Evolutionary conservation across 495 filamentous ascomycete genomes (phyloP), one percentile per base, ranked within the genome.

Genomic region (Trypethelium eluteriae): DNA sequence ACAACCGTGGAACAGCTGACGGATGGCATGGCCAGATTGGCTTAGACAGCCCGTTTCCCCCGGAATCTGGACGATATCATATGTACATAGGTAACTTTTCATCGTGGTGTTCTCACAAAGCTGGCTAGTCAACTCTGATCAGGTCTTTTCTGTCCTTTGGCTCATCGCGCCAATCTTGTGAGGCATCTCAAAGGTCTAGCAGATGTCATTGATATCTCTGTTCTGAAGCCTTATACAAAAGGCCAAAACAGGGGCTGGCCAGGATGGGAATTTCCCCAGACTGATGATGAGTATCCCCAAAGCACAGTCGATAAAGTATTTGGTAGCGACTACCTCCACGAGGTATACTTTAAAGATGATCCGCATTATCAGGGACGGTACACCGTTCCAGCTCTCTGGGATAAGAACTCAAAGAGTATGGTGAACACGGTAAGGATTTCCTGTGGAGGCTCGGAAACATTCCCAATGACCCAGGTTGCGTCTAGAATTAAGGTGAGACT

Each of bases 351-450:
- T 71, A 76, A 74, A 12, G 79, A 77, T 2, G 82, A 84, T 68
- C 68, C 70, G 41, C 76, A 77, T 0, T 86, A 84, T 67, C 77
- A 82, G 64, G 83, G 83, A 0, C 70, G 80, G 49, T 84, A 84
- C 67, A 78, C 74, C 6, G 83, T 86, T n/a, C 82, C 83, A 0
- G 47, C 82, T n/a, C 73, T 86, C 2, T 86, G 82, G 83, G 83
- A 84, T 70, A 81, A 76, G 72, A 79, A 82, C 72, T 73, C 71
- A 1, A 68, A 73, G 6, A 79, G 73, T 7, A 78, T 79, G 1
- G 82, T 86, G 47, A 81, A 80, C 64, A 85, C 84, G 75, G 74
- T 76, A 59, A 35, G 71, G 3, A 14, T 35, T 36, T 59, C 53
- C 36, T 59, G 10, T 10, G 18, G 18, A 36, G 14, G 0, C 6